Base-by-base conservation (phyloP, 163 green algal species). In the Chloroidium sp. region DNA sequence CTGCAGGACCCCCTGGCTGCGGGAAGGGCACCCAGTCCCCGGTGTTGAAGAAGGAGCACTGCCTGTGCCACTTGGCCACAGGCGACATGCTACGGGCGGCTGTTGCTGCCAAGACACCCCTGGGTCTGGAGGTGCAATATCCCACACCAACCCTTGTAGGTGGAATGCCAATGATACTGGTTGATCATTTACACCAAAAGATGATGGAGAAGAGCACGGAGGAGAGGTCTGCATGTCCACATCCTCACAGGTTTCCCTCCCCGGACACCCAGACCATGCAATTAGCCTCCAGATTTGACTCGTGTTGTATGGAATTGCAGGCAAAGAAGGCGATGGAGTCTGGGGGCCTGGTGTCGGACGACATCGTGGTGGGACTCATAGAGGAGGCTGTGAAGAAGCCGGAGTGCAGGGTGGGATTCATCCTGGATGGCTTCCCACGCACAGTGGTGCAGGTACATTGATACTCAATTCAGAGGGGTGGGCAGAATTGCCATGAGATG, bases 301-400 rank as follows among this genome's bases (percentile, higher is more conserved):
- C 74, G 61, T 78, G 60, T 59, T 36, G 74, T 1, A 2, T 36
- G 36, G 36, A 36, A 36, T 36, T 80, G 76, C 84, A 93, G 88
- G 94, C 93, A 68, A 97, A 98, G 86, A 94, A 96, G 82, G 93
- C 94, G 0, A 99, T 99, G 95, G 94, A 99, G 6, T 83, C 91
- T 62, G 96, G 96, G 2, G 93, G 88, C 2, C 91, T 99, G 36
- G 96, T 99, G 13, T 93, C 88, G 12, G 96, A 99, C 83, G 95
- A 99, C 59, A 95, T 99, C 69, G 96, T 99, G 62, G 92, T 99
- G 13, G 95, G 96, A 36, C 92, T 99, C 61, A 98, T 99, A 77
- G 92, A 91, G 75, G 96, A 99, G 79, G 92, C 93, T n/a, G 94
- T 97, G 59, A 90, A 95, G 80, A 84, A 82, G 72, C 89, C 95